These are phyloP conservation scores for Loxodes magnus DNA, from an alignment of 73 alveolate species.

Conservation along the genomic window DNA sequence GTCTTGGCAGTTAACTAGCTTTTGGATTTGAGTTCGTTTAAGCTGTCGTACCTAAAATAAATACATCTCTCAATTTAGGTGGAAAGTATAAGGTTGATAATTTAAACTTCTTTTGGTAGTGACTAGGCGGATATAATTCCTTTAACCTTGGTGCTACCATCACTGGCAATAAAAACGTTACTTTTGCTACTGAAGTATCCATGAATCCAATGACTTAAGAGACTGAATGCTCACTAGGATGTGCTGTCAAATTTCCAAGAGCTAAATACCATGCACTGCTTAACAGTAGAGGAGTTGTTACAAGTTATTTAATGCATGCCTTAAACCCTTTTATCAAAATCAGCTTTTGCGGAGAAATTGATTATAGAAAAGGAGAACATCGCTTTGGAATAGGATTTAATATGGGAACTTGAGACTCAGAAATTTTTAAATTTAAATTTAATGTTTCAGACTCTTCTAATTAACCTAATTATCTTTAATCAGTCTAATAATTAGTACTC, in stretches of 20 bases:
- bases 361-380: background rate
- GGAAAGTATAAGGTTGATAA: background rate
- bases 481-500: no score
- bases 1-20: background rate
- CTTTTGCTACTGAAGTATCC: constrained; percentile 7
- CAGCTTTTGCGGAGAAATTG: constrained; percentile 2
- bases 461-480: no score
- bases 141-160: background rate
- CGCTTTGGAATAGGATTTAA: constrained; percentile 6
- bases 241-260: background rate
- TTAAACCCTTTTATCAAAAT: constrained; percentile 3
- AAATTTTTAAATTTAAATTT: background rate
- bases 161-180: background rate
- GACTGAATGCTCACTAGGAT: background rate
- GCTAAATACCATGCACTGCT: constrained; percentile 9
- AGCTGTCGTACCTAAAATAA: background rate
- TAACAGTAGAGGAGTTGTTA: background rate
- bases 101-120: background rate
- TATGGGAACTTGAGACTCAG: background rate
- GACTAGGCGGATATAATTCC: background rate
- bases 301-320: background rate
- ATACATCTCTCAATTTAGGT: background rate
- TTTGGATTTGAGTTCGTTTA: background rate
- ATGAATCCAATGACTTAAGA: background rate
- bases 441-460: no score